Conservation (phyloP, 352 stramenopile species). For the Elongisporangium undulatum region DNA sequence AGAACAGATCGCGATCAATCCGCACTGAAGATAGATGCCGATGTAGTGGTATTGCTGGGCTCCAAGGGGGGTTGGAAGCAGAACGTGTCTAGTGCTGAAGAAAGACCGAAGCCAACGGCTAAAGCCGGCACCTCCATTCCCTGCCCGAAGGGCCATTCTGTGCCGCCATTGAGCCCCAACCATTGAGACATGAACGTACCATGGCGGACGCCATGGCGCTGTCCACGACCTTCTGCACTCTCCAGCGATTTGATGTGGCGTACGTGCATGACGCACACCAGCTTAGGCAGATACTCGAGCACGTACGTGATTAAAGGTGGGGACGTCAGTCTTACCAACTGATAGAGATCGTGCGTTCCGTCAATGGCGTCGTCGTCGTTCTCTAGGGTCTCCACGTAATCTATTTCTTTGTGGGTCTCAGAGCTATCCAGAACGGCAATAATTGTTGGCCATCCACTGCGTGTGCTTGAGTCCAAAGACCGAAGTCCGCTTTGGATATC, state of each 20-base stretch:
- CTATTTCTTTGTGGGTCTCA: no score
- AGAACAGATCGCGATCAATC: conserved; percentile 37
- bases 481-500: no score
- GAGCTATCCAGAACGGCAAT: no score
- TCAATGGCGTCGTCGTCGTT: conserved; percentile 6
- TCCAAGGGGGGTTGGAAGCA: conserved; percentile 61
- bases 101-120: conserved; percentile 56
- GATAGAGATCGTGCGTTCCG: no score
- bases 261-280: conserved; percentile 61
- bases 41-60: conserved; percentile 46
- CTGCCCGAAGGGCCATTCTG: conserved; percentile 9
- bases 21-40: conserved; percentile 62
- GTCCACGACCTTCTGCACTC: conserved; percentile 61
- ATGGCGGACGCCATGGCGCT: conserved; percentile 64
- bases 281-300: conserved; percentile 34
- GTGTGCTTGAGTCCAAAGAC: no score
- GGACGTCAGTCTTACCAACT: no score
- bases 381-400: conserved; percentile 2
- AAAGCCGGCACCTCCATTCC: conserved; percentile 66
- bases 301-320: conserved; percentile 1
- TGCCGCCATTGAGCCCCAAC: neutral
- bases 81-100: conserved; percentile 71
- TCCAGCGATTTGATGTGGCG: conserved; percentile 50
- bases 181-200: conserved; percentile 20
- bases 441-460: no score